phyloP scores from a whole-genome alignment of 495 filamentous ascomycete genomes.

The Podospora pseudopauciseta region DNA sequence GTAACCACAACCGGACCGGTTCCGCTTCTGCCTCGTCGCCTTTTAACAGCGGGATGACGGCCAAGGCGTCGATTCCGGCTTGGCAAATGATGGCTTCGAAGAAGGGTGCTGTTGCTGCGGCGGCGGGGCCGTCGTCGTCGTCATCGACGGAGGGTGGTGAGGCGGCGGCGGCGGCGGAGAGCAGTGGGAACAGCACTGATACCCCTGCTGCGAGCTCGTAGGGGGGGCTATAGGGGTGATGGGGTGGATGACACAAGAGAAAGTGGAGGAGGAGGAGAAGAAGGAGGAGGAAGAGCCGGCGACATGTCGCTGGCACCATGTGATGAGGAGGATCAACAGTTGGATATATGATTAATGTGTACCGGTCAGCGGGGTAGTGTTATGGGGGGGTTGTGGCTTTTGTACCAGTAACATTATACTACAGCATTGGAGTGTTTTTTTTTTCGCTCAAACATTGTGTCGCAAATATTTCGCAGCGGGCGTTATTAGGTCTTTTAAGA shows the following conservation, averaged over 20 bases:
- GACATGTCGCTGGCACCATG: neutral
- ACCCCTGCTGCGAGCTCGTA: constrained; percentile 20
- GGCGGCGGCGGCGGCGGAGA: constrained; percentile 19
- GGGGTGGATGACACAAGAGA: neutral
- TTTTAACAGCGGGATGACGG: constrained; percentile 40
- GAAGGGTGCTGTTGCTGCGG: constrained; percentile 21
- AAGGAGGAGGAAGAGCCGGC: neutral
- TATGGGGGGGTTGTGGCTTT: no score
- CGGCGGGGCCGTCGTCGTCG: constrained; percentile 21
- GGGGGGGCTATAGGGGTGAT: neutral
- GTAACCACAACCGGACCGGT: constrained; percentile 24
- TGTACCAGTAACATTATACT: no score
- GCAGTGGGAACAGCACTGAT: constrained; percentile 20
- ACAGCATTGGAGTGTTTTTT: no score
- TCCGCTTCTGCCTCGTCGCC: constrained; percentile 19
- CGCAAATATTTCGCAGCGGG: no score
- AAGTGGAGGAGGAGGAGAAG: neutral
- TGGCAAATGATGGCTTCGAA: constrained; percentile 82
- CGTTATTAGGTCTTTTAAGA: no score
- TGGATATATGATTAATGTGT: no score
- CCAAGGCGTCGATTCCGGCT: constrained; percentile 73
- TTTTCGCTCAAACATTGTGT: no score
- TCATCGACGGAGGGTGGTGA: constrained; percentile 28
- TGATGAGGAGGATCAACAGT: no score
- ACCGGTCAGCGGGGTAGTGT: no score